These are phyloP conservation scores for Boletus tomentosulus DNA, from an alignment of 768 basidiomycete genomes.

Conservation along the genomic window DNA sequence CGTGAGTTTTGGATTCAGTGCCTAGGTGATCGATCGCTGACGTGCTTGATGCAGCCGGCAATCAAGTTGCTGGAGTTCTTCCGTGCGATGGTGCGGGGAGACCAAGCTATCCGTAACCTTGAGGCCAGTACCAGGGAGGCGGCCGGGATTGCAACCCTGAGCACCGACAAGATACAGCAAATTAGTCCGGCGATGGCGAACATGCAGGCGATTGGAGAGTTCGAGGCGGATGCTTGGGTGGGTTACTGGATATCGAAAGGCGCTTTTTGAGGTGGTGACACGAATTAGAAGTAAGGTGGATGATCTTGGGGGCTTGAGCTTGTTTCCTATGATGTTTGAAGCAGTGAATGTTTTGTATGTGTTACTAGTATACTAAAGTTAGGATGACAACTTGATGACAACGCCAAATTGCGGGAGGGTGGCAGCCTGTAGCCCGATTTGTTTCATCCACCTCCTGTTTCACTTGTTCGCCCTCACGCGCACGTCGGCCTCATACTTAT, in stretches of 20 bases:
- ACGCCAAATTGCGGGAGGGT: too few relatives aligned
- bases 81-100: conserved; percentile 20
- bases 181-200: conserved; percentile 23
- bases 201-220: conserved; percentile 23
- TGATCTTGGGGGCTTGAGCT: too few relatives aligned
- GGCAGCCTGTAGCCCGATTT: too few relatives aligned
- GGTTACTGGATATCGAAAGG: conserved; percentile 23
- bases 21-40: neutral
- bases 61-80: conserved; percentile 35
- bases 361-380: too few relatives aligned
- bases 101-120: conserved; percentile 1
- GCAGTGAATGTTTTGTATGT: too few relatives aligned
- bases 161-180: conserved; percentile 8
- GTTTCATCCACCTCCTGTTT: too few relatives aligned
- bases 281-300: too few relatives aligned
- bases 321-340: too few relatives aligned
- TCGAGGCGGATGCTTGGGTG: conserved; percentile 24
- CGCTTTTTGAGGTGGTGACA: conserved; percentile 5
- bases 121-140: conserved; percentile 6
- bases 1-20: conserved; percentile 20
- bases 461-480: too few relatives aligned
- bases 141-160: conserved; percentile 20
- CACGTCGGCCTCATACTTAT: too few relatives aligned
- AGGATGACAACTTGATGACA: too few relatives aligned
- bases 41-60: conserved; percentile 24